Evolutionary conservation across 2,329 filamentous ascomycete genomes (phyloP), one percentile per base, ranked within the genome.

Genomic region (Rutstroemia sp.): DNA sequence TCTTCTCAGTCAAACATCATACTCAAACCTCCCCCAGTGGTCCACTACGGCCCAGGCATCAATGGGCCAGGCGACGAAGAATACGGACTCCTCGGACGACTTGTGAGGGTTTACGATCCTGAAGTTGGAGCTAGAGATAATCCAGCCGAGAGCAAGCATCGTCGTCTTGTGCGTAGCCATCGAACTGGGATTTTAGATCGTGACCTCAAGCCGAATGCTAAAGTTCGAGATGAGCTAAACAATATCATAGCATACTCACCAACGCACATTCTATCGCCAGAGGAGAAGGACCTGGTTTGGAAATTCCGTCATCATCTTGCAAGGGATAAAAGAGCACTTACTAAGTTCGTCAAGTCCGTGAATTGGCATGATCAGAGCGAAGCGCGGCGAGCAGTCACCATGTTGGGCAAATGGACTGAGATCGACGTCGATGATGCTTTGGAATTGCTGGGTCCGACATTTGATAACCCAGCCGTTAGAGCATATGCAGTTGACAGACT

Each of bases 321-420:
- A 1, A 81, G 91, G 57, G 92, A 99, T 70, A 99, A 99, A 72
- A 79, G 87, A 65, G 88, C 92, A 2, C 77, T 97, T 57, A 99
- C 92, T 36, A 99, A 99, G 67, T 95, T 99, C 64, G 90, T 97
- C 70, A 99, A 97, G 71, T 96, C 92, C 0, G 92, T 96, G 40
- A 92, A 95, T 63, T 99, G 94, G 92, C 83, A 82, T 50, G 92
- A 96, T 69, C 80, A 82, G 48, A 83, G 84, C 59, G 92, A 99
- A 75, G 85, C 88, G 4, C 86, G 88, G 58, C 91, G 96, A 73
- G 92, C 92, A 5, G 88, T 94, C 23, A 89, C 95, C 59, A 83
- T 99, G 4, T 79, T 99, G 17, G 84, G 87, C 0, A 92, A 92
- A 64, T 99, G 94, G 94, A 95, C 89, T 0, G 90, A 95, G 63